Conservation (phyloP, 495 filamentous ascomycete species). For the Penicillium flavigenum region DNA sequence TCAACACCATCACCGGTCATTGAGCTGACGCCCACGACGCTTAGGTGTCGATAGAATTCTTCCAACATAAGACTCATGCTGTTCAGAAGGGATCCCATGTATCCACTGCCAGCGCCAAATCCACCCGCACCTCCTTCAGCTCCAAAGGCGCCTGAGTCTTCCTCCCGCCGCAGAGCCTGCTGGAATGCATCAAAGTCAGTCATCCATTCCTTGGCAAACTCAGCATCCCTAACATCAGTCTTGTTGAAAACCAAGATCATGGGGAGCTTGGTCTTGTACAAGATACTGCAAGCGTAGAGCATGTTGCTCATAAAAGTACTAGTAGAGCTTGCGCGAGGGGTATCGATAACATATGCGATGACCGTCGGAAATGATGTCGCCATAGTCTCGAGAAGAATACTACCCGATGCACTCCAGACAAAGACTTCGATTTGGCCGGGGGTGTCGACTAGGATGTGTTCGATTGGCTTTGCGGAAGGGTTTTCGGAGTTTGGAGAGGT, state of each 20-base stretch:
- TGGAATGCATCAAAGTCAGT: conserved; percentile 97
- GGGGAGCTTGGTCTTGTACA: conserved; percentile 96
- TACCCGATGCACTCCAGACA: conserved; percentile 92
- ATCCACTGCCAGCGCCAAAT: conserved; percentile 75
- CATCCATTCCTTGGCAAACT: conserved; percentile 99
- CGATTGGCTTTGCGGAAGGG: conserved; percentile 62
- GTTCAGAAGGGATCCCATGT: conserved; percentile 95
- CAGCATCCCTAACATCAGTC: conserved; percentile 87
- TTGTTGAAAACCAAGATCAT: conserved; percentile 99
- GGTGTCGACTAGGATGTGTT: conserved; percentile 89
- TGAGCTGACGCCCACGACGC: conserved; percentile 86
- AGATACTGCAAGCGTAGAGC: conserved; percentile 96
- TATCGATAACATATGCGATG: conserved; percentile 96
- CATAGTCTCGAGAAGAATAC: conserved; percentile 88
- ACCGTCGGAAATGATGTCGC: conserved; percentile 94
- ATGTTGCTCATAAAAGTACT: conserved; percentile 99
- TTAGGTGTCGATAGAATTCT: conserved; percentile 93
- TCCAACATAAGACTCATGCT: conserved; percentile 98
- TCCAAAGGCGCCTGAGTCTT: conserved; percentile 74
- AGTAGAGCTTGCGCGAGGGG: conserved; percentile 85
- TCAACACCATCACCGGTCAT: conserved; percentile 91
- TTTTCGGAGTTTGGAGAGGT: conserved; percentile 61
- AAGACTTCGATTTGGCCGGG: conserved; percentile 99
- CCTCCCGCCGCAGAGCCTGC: conserved; percentile 73
- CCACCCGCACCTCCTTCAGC: conserved; percentile 62